A percentile compares a stretch with the other conserved stretches of the same genome.
These are phyloP conservation scores for Euphorbia pulcherrima DNA, from an alignment of 345 rosid genomes.

Conservation along the genomic window DNA sequence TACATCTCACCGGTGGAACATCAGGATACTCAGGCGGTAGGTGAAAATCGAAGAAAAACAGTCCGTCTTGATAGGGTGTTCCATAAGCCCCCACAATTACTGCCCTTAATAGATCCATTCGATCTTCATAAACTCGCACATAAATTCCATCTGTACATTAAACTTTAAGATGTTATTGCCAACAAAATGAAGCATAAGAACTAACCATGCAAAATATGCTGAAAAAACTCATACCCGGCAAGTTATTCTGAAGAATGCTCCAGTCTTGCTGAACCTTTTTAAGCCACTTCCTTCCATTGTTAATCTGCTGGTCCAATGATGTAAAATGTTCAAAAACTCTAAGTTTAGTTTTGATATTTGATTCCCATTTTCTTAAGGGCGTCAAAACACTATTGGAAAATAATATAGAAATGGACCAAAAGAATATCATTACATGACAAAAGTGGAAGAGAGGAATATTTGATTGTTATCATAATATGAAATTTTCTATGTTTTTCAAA, in stretches of 20 bases:
- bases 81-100: slow-evolving; percentile 93
- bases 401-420: neutral
- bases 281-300: slow-evolving; percentile 77
- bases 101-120: slow-evolving; percentile 92
- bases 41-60: slow-evolving; percentile 93
- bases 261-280: slow-evolving; percentile 98
- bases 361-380: slow-evolving; percentile 3
- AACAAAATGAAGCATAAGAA: slow-evolving; percentile 5
- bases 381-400: neutral
- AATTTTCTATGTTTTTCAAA: neutral
- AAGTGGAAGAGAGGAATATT: neutral
- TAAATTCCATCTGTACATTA: slow-evolving; percentile 66
- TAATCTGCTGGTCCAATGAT: slow-evolving; percentile 44
- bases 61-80: slow-evolving; percentile 98
- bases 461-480: neutral
- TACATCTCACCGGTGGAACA: slow-evolving; percentile 73
- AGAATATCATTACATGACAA: neutral
- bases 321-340: neutral
- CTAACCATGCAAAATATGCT: slow-evolving; percentile 4
- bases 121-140: slow-evolving; percentile 84
- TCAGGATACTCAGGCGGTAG: slow-evolving; percentile 82
- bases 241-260: slow-evolving; percentile 92
- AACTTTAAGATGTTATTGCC: slow-evolving; percentile 17
- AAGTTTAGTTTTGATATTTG: neutral
- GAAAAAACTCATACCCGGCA: slow-evolving; percentile 61